Evolutionary conservation across 2,329 filamentous ascomycete species (phyloP).

Genomic region (Thelonectria rubi): DNA sequence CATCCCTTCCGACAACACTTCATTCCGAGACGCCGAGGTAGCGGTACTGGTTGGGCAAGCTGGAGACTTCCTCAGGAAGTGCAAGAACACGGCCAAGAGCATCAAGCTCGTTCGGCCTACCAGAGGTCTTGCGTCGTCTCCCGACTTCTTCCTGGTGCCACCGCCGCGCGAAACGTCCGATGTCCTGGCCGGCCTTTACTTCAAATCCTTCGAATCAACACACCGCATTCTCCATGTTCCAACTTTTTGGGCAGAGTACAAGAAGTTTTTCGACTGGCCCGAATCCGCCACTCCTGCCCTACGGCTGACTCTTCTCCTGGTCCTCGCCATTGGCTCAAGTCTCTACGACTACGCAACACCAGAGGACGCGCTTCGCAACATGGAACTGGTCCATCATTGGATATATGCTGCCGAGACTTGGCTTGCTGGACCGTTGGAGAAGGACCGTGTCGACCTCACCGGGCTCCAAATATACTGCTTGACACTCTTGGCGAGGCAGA

Average conservation of each 20-base stretch:
- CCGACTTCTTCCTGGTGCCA: conserved; percentile 26
- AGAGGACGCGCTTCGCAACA: conserved; percentile 35
- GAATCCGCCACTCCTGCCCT: conserved; percentile 34
- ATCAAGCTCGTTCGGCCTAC: conserved; percentile 12
- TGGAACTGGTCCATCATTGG: conserved; percentile 48
- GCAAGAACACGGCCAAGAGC: conserved; percentile 2
- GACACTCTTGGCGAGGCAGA: conserved; percentile 50
- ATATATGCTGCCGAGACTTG: conserved; percentile 53
- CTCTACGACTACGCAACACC: conserved; percentile 39
- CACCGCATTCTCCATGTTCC: conserved; percentile 63
- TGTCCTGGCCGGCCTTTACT: conserved; percentile 55
- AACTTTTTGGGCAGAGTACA: conserved; percentile 61
- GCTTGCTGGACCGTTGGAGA: conserved; percentile 53
- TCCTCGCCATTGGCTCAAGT: conserved; percentile 52
- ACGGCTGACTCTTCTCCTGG: conserved; percentile 51
- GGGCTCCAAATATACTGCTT: conserved; percentile 54
- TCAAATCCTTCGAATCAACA: conserved; percentile 58
- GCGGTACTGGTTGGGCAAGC: conserved; percentile 2
- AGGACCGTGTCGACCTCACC: conserved; percentile 39
- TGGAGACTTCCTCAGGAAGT: conserved; percentile 4
- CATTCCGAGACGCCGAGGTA: not conserved
- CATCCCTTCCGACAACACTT: not conserved
- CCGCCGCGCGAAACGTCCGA: conserved; percentile 50
- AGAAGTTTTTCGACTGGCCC: conserved; percentile 54
- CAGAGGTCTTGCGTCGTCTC: not conserved